A percentile compares a stretch with the other conserved stretches of the same genome.
Conservation (phyloP, 2,329 filamentous ascomycete genomes). For the Chrysosporium queenslandicum region DNA sequence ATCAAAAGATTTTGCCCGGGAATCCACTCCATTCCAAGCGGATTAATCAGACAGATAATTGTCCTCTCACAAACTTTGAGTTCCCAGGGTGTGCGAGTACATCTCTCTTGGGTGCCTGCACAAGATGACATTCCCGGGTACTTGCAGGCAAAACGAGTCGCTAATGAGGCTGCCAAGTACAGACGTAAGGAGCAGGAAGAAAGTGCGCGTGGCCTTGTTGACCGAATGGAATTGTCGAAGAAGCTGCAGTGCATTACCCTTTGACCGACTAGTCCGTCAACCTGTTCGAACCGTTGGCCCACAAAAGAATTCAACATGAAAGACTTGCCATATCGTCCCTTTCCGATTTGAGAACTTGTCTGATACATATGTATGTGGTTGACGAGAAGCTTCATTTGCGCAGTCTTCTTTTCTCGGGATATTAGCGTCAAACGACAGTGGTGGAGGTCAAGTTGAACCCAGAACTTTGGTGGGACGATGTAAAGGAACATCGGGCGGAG, state of each 20-base stretch:
- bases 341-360: background rate
- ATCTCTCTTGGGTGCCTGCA: background rate
- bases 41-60: conserved; percentile 1
- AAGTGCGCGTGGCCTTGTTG: too few species aligned
- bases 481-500: too few species aligned
- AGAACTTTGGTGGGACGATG: too few species aligned
- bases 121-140: background rate
- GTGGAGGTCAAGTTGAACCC: too few species aligned
- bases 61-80: background rate
- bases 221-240: too few species aligned
- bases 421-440: background rate
- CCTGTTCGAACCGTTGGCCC: too few species aligned
- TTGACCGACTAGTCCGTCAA: too few species aligned
- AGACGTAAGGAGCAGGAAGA: too few species aligned
- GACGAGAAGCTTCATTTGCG: background rate
- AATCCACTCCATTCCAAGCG: background rate
- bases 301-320: background rate
- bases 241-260: too few species aligned
- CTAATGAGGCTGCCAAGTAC: background rate
- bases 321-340: background rate
- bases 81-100: background rate
- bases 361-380: background rate
- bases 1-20: background rate
- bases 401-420: background rate
- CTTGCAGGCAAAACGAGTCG: background rate